Percentiles rank a stretch among this genome's conserved stretches.
phyloP scores from a whole-genome alignment of 2,329 filamentous ascomycete genomes.

The Botrytis aclada region DNA sequence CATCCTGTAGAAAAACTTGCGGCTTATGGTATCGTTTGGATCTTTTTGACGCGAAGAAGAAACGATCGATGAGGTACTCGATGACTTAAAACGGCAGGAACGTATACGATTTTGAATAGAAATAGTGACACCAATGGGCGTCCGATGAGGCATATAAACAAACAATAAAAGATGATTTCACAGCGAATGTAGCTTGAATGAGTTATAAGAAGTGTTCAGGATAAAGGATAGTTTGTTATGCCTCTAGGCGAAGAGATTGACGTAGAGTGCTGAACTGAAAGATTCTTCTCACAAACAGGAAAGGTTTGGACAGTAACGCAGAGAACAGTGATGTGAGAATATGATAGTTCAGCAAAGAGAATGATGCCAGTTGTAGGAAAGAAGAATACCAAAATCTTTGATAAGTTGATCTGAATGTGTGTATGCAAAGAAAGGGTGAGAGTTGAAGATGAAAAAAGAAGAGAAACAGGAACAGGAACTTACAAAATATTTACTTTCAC shows the following conservation, averaged over 20 bases:
- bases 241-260: background rate
- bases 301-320: background rate
- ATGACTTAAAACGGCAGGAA: constrained; percentile 31
- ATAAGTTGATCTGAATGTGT: constrained; percentile 6
- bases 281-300: background rate
- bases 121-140: constrained; percentile 21
- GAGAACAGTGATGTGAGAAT: background rate
- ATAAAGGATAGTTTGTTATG: background rate
- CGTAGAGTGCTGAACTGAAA: background rate
- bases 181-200: background rate
- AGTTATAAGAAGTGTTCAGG: background rate
- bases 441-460: background rate
- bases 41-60: constrained; percentile 7
- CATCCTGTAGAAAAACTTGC: constrained; percentile 7
- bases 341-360: background rate
- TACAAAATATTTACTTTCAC: background rate
- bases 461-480: background rate
- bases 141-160: constrained; percentile 16
- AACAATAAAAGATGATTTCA: background rate
- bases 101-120: constrained; percentile 35
- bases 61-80: background rate
- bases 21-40: background rate
- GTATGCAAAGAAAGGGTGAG: constrained; percentile 7
- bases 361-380: background rate
- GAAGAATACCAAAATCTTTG: constrained; percentile 7